A percentile compares a stretch with the other conserved stretches of the same genome.
Conservation (phyloP, 1,284 basidiomycete species). For the Naganishia liquefaciens region DNA sequence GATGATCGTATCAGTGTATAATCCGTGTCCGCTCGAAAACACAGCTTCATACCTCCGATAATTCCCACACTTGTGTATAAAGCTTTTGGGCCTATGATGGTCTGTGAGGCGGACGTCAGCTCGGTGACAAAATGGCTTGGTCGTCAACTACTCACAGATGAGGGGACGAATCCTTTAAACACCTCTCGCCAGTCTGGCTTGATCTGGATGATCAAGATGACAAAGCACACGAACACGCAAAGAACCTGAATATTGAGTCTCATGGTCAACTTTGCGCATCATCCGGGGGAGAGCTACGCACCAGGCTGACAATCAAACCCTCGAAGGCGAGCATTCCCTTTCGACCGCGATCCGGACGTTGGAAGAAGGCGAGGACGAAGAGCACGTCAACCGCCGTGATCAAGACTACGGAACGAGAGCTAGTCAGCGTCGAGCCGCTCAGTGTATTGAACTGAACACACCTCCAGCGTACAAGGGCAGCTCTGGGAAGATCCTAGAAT, state of each 20-base stretch:
- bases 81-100: conserved; percentile 54
- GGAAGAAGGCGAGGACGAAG: conserved; percentile 56
- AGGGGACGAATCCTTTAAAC: conserved; percentile 84
- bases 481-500: conserved; percentile 68
- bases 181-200: conserved; percentile 73
- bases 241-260: conserved; percentile 61
- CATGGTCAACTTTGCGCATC: neutral
- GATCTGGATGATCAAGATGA: conserved; percentile 73
- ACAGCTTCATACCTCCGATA: conserved; percentile 49
- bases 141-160: conserved; percentile 55
- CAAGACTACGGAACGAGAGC: conserved; percentile 58
- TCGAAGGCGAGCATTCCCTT: conserved; percentile 66
- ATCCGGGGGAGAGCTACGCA: conserved; percentile 39
- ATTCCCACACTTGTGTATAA: conserved; percentile 74
- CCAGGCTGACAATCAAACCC: conserved; percentile 64
- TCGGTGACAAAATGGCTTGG: neutral
- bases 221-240: conserved; percentile 77
- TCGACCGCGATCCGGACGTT: conserved; percentile 44
- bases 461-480: conserved; percentile 72
- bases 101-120: conserved; percentile 33
- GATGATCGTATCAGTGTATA: neutral
- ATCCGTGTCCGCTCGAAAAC: too few relatives aligned
- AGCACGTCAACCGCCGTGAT: conserved; percentile 83
- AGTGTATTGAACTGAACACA: neutral
- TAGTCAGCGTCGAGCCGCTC: neutral